These are phyloP conservation scores for Leccinum fibrillosum DNA, from an alignment of 768 basidiomycete species.

Conservation along the genomic window DNA sequence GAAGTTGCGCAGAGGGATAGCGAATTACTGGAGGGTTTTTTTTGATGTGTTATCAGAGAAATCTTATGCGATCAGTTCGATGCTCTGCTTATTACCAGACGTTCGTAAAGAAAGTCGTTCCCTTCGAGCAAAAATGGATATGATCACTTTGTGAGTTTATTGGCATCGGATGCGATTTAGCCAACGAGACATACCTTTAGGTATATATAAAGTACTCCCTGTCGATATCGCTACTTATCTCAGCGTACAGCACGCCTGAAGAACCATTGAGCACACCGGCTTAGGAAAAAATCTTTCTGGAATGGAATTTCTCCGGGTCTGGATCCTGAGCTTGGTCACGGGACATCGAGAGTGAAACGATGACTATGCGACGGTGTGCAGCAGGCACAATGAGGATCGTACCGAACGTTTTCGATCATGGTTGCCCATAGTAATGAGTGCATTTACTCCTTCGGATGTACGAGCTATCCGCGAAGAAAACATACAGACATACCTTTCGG, in stretches of 20 bases:
- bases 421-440: not conserved
- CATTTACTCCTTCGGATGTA: not conserved
- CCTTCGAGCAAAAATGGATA: no score
- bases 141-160: no score
- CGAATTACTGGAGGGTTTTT: not conserved
- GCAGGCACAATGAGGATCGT: not conserved
- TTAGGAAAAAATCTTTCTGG: not conserved
- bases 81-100: constrained; percentile 5
- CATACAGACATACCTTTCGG: not conserved
- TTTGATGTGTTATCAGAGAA: not conserved
- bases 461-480: not conserved
- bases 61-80: not conserved
- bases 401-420: constrained; percentile 10
- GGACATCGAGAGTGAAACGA: not conserved
- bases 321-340: constrained; percentile 13
- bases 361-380: no score
- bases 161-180: no score
- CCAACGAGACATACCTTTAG: no score
- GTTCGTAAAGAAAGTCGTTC: not conserved
- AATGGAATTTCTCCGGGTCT: constrained; percentile 2
- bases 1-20: constrained; percentile 10
- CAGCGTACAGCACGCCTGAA: no score
- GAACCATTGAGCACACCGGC: no score
- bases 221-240: no score
- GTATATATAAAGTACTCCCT: no score